Evolutionary conservation across 805 yeast species (phyloP), one percentile per base, ranked within the genome.

Genomic region (Nakazawaea holstii): DNA sequence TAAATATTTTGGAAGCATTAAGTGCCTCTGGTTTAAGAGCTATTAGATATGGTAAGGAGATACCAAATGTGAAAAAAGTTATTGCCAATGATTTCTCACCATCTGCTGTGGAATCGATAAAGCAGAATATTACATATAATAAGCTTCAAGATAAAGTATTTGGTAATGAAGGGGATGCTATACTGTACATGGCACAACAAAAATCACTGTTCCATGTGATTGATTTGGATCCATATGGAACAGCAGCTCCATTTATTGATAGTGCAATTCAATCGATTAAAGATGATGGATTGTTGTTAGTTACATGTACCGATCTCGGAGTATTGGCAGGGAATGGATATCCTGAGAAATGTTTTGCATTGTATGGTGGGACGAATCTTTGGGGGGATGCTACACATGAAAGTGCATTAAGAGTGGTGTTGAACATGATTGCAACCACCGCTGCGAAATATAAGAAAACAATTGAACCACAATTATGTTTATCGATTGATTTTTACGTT

Each of bases 141-240:
- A 64, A 73, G 8, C 80, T 87, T 2, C 61, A 65, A 7, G 65
- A 71, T 27, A 73, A 73, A 28, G 91, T 92, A 17, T 64, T 60
- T 39, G 75, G 94, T 8, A 82, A 86, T 55, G 77, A 79, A 55
- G 96, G 94, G 30, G 98, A 94, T 67, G 99, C 99, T n/a, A 89
- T 86, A 54, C 79, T 78, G 36, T 80, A 76, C 59, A 88, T 94
- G 96, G 71, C 83, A 45, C 59, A 67, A 49, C 61, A 67, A 52
- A 66, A 66, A 57, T 59, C 54, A 10, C 65, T 59, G 14, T 90
- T 84, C 66, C 96, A 94, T 60, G 87, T 88, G 3, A 80, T 94
- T 49, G 99, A 94, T 66, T 73, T 94, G 44, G 99, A 94, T 65
- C 99, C 99, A 0, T 94, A 94, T 61, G 99, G 99, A 29, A 85